phyloP scores from a whole-genome alignment of 139 green algal species.

The Micractinium conductrix region DNA sequence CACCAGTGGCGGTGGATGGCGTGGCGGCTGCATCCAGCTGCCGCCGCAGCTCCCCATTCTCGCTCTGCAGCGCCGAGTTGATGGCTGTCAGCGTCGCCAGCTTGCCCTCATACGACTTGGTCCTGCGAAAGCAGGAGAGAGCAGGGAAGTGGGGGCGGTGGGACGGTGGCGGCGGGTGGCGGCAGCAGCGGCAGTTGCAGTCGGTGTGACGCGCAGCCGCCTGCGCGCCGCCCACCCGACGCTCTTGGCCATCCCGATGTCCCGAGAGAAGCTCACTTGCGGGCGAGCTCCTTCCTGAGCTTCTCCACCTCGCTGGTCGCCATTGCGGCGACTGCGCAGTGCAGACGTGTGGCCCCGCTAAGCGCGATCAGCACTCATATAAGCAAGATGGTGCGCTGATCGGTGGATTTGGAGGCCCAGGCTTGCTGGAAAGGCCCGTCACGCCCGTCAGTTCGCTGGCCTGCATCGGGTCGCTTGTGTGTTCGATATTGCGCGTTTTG shows the following conservation, averaged over 20 bases:
- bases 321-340: no score
- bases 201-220: no score
- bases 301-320: slow-evolving; percentile 13
- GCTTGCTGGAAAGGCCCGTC: no score
- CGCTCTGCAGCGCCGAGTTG: slow-evolving; percentile 81
- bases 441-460: no score
- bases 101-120: slow-evolving; percentile 86
- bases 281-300: slow-evolving; percentile 23
- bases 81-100: slow-evolving; percentile 86
- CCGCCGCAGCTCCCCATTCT: slow-evolving; percentile 79
- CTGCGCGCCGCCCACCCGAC: not conserved
- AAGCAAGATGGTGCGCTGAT: no score
- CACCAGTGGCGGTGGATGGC: slow-evolving; percentile 22
- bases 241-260: not conserved
- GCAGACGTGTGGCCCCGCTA: no score
- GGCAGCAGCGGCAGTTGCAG: not conserved
- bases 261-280: not conserved
- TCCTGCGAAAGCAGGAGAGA: slow-evolving; percentile 45
- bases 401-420: no score
- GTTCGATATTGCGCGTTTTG: no score
- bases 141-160: not conserved
- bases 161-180: not conserved
- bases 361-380: no score
- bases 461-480: no score
- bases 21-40: slow-evolving; percentile 42